These are phyloP conservation scores for Microcyclospora tardicrescens DNA, from an alignment of 2,329 filamentous ascomycete species.

Conservation along the genomic window DNA sequence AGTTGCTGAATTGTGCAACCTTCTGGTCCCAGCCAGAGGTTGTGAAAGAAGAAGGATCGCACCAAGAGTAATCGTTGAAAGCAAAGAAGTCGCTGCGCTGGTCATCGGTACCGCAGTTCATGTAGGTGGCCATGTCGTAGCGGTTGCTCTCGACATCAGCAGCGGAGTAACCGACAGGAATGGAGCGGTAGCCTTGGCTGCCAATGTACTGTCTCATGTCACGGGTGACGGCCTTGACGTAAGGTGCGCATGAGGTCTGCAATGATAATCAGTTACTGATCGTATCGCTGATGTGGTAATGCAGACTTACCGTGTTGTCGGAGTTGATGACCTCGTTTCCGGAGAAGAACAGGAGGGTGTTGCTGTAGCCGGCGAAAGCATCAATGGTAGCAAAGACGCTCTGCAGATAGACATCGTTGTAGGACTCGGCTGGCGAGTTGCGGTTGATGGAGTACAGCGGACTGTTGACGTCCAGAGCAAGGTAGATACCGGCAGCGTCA, in stretches of 20 bases:
- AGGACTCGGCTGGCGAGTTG: slow-evolving; percentile 55
- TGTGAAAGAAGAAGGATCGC: slow-evolving; percentile 55
- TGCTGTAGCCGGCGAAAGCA: slow-evolving; percentile 67
- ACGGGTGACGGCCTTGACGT: slow-evolving; percentile 58
- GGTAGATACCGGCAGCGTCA: slow-evolving; percentile 76
- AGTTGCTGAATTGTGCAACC: slow-evolving; percentile 75
- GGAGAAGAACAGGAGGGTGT: slow-evolving; percentile 75
- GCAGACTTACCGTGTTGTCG: background rate
- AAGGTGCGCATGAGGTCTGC: slow-evolving; percentile 55
- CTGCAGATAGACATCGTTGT: slow-evolving; percentile 78
- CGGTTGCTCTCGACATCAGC: slow-evolving; percentile 80
- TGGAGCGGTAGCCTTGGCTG: slow-evolving; percentile 52
- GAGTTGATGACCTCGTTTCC: slow-evolving; percentile 58
- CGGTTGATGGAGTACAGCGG: slow-evolving; percentile 82
- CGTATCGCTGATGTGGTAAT: too few species aligned
- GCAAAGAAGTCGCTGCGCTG: slow-evolving; percentile 79
- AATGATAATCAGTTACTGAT: slow-evolving; percentile 38
- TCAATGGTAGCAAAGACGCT: slow-evolving; percentile 81
- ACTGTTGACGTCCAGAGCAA: slow-evolving; percentile 86
- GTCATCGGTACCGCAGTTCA: slow-evolving; percentile 83
- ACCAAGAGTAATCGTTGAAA: slow-evolving; percentile 86
- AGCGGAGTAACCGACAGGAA: slow-evolving; percentile 70
- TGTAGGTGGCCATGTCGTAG: slow-evolving; percentile 74
- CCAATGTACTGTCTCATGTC: slow-evolving; percentile 73
- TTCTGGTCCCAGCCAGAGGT: slow-evolving; percentile 74